Conservation (phyloP, 2,329 filamentous ascomycete species). For the Orbilia blumenaviensis region DNA sequence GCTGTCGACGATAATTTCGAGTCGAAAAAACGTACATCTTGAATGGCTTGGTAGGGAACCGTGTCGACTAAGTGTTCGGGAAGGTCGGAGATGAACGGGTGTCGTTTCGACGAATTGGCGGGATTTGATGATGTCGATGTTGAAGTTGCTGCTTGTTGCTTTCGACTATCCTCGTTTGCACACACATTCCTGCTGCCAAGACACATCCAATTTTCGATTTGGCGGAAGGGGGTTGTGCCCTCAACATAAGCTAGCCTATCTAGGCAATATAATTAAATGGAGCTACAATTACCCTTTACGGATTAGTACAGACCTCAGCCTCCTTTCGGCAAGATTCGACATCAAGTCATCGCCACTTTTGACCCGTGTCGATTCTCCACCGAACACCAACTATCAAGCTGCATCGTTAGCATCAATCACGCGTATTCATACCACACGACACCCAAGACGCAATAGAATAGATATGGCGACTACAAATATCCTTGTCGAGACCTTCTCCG, state of each 20-base stretch:
- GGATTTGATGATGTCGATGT: conserved; percentile 39
- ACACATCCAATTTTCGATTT: conserved; percentile 40
- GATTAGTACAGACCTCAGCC: conserved; percentile 4
- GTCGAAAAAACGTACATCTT: conserved; percentile 52
- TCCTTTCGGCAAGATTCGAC: conserved; percentile 34
- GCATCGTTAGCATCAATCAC: not conserved
- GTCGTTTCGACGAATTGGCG: conserved; percentile 38
- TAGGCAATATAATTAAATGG: conserved; percentile 23
- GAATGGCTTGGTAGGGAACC: conserved; percentile 42
- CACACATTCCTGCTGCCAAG: conserved; percentile 51
- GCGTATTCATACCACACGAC: not conserved
- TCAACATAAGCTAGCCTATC: conserved; percentile 7
- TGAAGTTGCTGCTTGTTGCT: conserved; percentile 34
- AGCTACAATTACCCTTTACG: not conserved
- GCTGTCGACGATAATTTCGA: conserved; percentile 1
- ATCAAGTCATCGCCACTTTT: conserved; percentile 40
- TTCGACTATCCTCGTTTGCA: conserved; percentile 36
- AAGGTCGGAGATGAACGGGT: conserved; percentile 23
- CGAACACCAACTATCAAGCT: not conserved
- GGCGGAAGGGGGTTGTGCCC: conserved; percentile 54
- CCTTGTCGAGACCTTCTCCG: conserved; percentile 83
- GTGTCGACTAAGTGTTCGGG: conserved; percentile 41
- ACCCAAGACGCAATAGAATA: not conserved
- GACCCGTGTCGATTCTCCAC: not conserved
- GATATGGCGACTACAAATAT: conserved; percentile 61